Percentiles rank a stretch among this genome's conserved stretches.
Evolutionary conservation across 129 eudicot species (phyloP).

Genomic region (Artemisia argyi): DNA sequence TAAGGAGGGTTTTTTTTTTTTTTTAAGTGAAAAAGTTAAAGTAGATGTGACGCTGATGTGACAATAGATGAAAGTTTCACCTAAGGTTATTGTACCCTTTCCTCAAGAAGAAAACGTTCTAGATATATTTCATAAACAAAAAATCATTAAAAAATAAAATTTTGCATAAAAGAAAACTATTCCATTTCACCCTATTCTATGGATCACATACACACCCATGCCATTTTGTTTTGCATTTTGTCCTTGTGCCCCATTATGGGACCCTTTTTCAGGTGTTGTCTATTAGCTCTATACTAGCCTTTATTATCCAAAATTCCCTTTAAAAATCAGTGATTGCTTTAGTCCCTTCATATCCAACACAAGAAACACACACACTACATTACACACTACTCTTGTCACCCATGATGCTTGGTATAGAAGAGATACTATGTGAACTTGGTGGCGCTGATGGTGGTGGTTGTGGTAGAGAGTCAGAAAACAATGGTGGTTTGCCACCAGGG

Average conservation of each 20-base stretch:
- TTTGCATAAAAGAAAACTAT: background rate
- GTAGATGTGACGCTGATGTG: no score
- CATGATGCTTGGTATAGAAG: slow-evolving; percentile 73
- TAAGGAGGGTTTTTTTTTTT: no score
- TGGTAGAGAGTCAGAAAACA: slow-evolving; percentile 35
- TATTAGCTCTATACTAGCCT: slow-evolving; percentile 25
- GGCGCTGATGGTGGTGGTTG: slow-evolving; percentile 28
- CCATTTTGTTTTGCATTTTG: slow-evolving; percentile 15
- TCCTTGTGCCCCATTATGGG: slow-evolving; percentile 18
- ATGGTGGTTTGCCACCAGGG: slow-evolving; percentile 75
- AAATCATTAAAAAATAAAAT: no score
- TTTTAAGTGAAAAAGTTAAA: no score
- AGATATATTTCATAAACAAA: no score
- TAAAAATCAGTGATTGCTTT: slow-evolving; percentile 44
- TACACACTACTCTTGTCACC: background rate
- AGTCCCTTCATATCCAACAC: background rate
- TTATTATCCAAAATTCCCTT: slow-evolving; percentile 36
- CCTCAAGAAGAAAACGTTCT: no score
- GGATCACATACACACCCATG: background rate
- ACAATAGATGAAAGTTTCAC: no score
- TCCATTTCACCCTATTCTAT: background rate
- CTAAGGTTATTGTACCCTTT: no score
- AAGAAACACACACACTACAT: background rate
- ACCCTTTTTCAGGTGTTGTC: slow-evolving; percentile 35
- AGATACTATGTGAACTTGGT: slow-evolving; percentile 66